phyloP scores from a whole-genome alignment of 495 filamentous ascomycete species.

The Thermothielavioides terrestris region DNA sequence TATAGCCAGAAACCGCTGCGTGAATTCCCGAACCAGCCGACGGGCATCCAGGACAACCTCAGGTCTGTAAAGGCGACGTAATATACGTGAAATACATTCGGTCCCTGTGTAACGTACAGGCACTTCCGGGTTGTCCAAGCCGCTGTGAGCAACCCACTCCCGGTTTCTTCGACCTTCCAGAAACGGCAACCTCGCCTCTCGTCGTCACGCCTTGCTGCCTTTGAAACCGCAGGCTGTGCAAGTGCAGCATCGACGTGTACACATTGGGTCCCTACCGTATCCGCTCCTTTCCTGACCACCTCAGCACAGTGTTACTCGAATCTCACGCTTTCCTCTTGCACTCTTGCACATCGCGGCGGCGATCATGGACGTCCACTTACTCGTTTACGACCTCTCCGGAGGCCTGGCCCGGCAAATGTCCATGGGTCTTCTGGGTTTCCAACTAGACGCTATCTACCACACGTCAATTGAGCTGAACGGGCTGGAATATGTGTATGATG shows the following conservation, averaged over 20 bases:
- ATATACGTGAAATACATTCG: too few relatives aligned
- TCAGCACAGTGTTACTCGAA: too few relatives aligned
- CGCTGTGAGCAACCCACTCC: too few relatives aligned
- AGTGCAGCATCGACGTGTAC: too few relatives aligned
- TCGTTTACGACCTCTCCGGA: constrained; percentile 88
- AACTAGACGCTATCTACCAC: constrained; percentile 86
- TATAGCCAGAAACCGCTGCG: too few relatives aligned
- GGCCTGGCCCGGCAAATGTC: constrained; percentile 48
- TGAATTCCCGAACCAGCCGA: too few relatives aligned
- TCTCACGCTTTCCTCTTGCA: background rate
- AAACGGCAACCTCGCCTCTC: constrained; percentile 2
- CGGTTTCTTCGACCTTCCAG: constrained; percentile 14
- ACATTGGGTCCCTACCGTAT: too few relatives aligned
- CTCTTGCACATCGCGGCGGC: background rate
- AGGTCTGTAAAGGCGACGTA: too few relatives aligned
- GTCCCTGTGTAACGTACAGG: background rate
- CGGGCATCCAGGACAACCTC: too few relatives aligned
- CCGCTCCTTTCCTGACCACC: too few relatives aligned
- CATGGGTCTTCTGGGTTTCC: constrained; percentile 51
- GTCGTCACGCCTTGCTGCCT: constrained; percentile 20
- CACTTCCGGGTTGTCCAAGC: background rate
- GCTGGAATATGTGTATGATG: constrained; percentile 45
- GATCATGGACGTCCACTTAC: constrained; percentile 78
- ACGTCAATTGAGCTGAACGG: constrained; percentile 77
- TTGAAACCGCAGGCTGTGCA: too few relatives aligned